Base-by-base conservation (phyloP, 1,284 basidiomycete species). In the Tilletia caries region DNA sequence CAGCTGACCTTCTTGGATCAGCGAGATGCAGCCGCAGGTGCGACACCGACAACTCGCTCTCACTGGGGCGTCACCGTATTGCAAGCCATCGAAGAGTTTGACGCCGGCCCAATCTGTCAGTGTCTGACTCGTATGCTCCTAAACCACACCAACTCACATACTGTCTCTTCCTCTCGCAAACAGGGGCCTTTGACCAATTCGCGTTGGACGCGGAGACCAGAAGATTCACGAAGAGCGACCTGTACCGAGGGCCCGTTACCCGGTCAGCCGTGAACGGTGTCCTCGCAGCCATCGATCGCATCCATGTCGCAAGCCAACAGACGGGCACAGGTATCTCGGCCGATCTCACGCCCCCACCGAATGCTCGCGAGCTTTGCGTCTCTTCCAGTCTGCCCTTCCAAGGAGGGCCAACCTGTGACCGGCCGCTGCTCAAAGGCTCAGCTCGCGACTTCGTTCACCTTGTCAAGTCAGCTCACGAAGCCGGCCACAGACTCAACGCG, bases 31-130 rank as follows among this genome's bases (percentile, higher is more conserved):
- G 67, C 70, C 8, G 67, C 65, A 48, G 64, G 62, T 3, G 34
- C 66, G 12, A n/a, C 13, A 1, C 20, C 71, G 0, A 70, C 69
- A 2, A 73, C 71, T 78, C 83, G 71, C 66, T 83, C 60, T 2
- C 84, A 86, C 74, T 85, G 85, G 85, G 85, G 84, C 1, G 78
- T 84, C 18, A 85, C 85, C 13, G 84, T 85, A 29, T 82, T 86
- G 34, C 85, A 85, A 70, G 85, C 85, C 5, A 84, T 83, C 68
- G 83, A 84, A 68, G 77, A 85, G 23, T 80, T 86, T 50, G 86
- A 86, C 76, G 84, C 83, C 0, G 86, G 86, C 3, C 84, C 85
- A 0, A 82, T 86, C 18, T 86, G 85, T 67, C n/a, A 50, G 66
- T 66, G n/a, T 1, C 48, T 25, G 52, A 27, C 52, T 25, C n/a